A percentile compares a stretch with the other conserved stretches of the same genome.
phyloP scores from a whole-genome alignment of 306 rosid genomes.

The Trifolium pratense region DNA sequence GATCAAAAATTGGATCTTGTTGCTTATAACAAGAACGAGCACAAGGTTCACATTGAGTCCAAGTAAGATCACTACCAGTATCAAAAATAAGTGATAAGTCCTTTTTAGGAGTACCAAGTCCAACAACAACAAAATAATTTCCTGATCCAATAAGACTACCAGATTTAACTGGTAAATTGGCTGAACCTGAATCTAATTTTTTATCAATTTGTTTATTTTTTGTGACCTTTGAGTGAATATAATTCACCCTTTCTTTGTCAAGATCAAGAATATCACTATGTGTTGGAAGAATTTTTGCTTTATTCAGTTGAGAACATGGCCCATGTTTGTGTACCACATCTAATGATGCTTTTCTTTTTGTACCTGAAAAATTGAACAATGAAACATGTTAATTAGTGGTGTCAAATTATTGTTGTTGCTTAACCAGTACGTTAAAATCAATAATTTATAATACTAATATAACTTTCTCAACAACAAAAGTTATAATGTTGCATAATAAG shows the following conservation, averaged over 20 bases:
- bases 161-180: slow-evolving; percentile 57
- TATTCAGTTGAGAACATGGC: slow-evolving; percentile 52
- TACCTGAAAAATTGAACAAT: slow-evolving; percentile 33
- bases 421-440: not conserved
- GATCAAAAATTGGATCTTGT: slow-evolving; percentile 54
- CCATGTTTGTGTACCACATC: slow-evolving; percentile 65
- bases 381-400: not conserved
- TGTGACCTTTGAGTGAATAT: slow-evolving; percentile 45
- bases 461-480: not conserved
- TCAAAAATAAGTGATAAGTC: slow-evolving; percentile 64
- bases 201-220: not conserved
- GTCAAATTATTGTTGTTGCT: slow-evolving; percentile 13
- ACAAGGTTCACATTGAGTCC: slow-evolving; percentile 87
- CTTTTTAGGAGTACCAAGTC: slow-evolving; percentile 64
- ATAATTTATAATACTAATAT: not conserved
- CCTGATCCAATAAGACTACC: slow-evolving; percentile 58
- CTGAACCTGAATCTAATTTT: not conserved
- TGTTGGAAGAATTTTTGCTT: slow-evolving; percentile 15
- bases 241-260: slow-evolving; percentile 52
- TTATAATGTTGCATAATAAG: not conserved
- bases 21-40: slow-evolving; percentile 57
- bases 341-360: slow-evolving; percentile 40
- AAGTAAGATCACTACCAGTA: slow-evolving; percentile 73
- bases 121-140: slow-evolving; percentile 67
- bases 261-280: slow-evolving; percentile 45